These are phyloP conservation scores for Graphilbum sp. DNA, from an alignment of 2,329 filamentous ascomycete species.

Conservation along the genomic window DNA sequence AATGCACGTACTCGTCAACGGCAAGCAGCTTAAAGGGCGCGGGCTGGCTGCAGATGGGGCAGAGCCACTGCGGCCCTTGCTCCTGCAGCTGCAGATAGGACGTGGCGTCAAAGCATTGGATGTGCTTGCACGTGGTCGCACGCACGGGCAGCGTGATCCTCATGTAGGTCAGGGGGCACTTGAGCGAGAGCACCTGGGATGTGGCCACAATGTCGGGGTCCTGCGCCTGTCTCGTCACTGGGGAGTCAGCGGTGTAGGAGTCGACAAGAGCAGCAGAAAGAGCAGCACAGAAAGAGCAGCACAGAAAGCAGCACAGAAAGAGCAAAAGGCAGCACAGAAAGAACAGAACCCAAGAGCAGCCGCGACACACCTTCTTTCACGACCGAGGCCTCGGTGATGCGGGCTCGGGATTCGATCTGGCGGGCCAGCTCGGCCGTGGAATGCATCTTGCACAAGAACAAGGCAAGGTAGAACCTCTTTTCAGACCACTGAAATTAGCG, in stretches of 20 bases:
- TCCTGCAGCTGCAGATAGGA: slow-evolving; percentile 90
- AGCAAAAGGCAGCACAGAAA: too few species aligned
- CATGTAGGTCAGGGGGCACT: slow-evolving; percentile 80
- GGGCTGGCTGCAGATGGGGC: slow-evolving; percentile 77
- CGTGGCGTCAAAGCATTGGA: slow-evolving; percentile 86
- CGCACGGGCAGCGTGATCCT: slow-evolving; percentile 68
- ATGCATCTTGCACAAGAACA: slow-evolving; percentile 61
- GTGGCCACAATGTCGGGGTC: slow-evolving; percentile 84
- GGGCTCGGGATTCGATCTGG: slow-evolving; percentile 47
- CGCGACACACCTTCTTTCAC: slow-evolving; percentile 74
- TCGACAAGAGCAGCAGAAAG: too few species aligned
- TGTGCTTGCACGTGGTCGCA: slow-evolving; percentile 65
- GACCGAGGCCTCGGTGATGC: slow-evolving; percentile 67
- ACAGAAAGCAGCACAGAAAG: too few species aligned
- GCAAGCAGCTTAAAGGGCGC: slow-evolving; percentile 69
- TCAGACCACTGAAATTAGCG: too few species aligned
- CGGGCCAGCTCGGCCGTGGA: slow-evolving; percentile 56
- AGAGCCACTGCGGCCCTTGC: slow-evolving; percentile 93
- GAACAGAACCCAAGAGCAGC: slow-evolving; percentile 16
- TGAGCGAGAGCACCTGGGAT: slow-evolving; percentile 76
- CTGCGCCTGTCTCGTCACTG: slow-evolving; percentile 65
- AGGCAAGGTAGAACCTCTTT: slow-evolving; percentile 59
- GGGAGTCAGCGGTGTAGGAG: background rate
- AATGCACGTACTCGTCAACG: slow-evolving; percentile 58
- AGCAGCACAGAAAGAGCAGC: too few species aligned